Base-by-base conservation (phyloP, 2,329 filamentous ascomycete genomes). In the Thelonectria olida region DNA sequence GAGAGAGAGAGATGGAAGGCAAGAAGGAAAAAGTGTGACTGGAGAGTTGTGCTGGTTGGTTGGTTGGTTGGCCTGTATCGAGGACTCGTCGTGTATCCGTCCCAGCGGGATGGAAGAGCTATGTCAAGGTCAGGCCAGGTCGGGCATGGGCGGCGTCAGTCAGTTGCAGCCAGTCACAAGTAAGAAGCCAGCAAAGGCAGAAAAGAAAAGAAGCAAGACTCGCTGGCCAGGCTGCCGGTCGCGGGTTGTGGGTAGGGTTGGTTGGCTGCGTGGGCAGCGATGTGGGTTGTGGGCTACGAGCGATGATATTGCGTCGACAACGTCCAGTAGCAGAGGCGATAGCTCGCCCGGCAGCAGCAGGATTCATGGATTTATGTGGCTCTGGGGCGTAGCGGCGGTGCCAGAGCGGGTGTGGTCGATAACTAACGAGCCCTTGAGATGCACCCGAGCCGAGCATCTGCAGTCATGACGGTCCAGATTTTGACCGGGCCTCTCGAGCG, bases 111-210 rank as follows among this genome's bases (percentile, higher is more conserved):
- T 66, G 67, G 67, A 55, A 65, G 59, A 69, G 59, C 36, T 53
- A 62, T 66, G 62, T 62, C 54, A 58, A 70, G 61, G 58, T 65
- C 63, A 49, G 60, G 67, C 63, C 67, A 69, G 67, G 65, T 45
- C 65, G 59, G 62, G 67, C 60, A 62, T 53, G 64, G 62, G 54
- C 62, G 49, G 57, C 49, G 42, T 52, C 53, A 52, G 28, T 39
- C 38, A 23, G n/a, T n/a, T n/a, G n/a, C 55, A 64, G 61, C 54
- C 36, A 45, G 38, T 48, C 42, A 50, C 54, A 48, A 41, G 52
- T 25, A 44, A 53, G 54, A 47, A 48, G 48, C 49, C 54, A 27
- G 49, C 38, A 25, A n/a, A 45, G 42, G 4, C 27, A 42, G 42
- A 10, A 19, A 28, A 54, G 39, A 45, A 52, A 44, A 47, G n/a